Evolutionary conservation across 2,329 filamentous ascomycete species (phyloP), one percentile per base, ranked within the genome.

Genomic region (Venturia aucupariae): DNA sequence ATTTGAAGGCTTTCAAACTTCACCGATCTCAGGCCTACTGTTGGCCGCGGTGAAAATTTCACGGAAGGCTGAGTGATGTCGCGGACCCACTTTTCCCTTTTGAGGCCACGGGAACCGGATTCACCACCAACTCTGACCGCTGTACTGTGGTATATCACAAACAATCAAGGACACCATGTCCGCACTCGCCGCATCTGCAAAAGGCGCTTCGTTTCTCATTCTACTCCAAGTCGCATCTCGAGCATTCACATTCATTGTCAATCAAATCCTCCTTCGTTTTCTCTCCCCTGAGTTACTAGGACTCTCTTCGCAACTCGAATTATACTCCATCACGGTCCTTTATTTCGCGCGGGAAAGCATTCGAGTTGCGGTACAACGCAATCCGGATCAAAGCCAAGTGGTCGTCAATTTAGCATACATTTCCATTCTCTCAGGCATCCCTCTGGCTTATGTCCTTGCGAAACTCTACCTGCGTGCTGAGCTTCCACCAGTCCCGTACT

Each of bases 281-380:
- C 80, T 97, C 55, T 96, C 92, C 1, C 92, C 94, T 0, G 84
- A 88, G 65, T 82, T 95, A 0, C 83, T 99, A 0, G 94, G 93
- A 6, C 81, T 96, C 5, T 89, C 92, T 1, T 88, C 92, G 0
- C 94, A 97, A 74, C 83, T 99, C 3, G 94, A 99, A 71, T 86
- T 97, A 0, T 97, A 92, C 75, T 92, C 93, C 66, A 88, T 96
- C 55, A 91, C 92, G 0, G 87, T 95, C n/a, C 82, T 99, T 0
- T 97, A 96, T 75, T 97, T 99, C 72, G 89, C 94, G 0, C 84
- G 94, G 46, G 94, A 99, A 76, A 93, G 89, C 71, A 79, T 97
- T 60, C 88, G 94, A 19, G 88, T 96, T n/a, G 92, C 93, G 32
- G 85, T 96, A 42, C 93, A 97, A 76, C 84, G 94, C 62, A 89